Base-by-base conservation (phyloP, 2,329 filamentous ascomycete genomes). In the Paracorniculantispora psalliotae region DNA sequence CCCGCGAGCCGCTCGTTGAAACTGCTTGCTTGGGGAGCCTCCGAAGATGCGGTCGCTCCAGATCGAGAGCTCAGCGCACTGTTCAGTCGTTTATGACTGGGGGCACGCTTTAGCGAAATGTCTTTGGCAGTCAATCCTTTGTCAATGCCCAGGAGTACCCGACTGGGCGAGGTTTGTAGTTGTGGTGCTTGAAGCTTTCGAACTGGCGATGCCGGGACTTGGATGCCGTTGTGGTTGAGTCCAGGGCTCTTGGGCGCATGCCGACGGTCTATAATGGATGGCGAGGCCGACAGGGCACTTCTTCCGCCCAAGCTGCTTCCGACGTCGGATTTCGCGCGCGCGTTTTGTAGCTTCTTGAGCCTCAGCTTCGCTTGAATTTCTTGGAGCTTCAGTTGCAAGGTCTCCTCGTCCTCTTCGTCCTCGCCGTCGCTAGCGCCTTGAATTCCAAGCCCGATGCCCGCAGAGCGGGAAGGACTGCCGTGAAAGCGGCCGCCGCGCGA, bases 351-450 rank as follows among this genome's bases (percentile, higher is more conserved):
- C 68, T 88, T 92, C 73, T 97, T 97, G 63, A 97, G 74, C 72
- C 88, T 94, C 55, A 97, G 75, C 61, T 89, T 87, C 7, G 92
- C 91, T 72, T 97, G 88, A 60, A 99, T 96, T 58, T 90, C 91
- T 63, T 92, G 87, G 5, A 97, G 77, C 70, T 96, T 87, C 62
- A 99, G 77, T 68, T 96, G 85, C 35, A 97, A 75, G 1, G 86
- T 96, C 77, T 97, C 92, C 72, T 97, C 93, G 66, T 96, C 92
- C 8, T 96, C 92, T 72, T 97, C 93, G 65, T 96, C 92, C 7
- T 96, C 89, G 4, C 90, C 88, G 0, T 87, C 85, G 10, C 85
- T 81, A 4, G 76, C 76, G 3, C 79, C 51, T 21, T 50, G 44
- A 21, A 59, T 55, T 28, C 58, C 75, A 5, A 73, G 75, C 52